Conservation (phyloP, 495 filamentous ascomycete species). For the Podospora pseudopauciseta region DNA sequence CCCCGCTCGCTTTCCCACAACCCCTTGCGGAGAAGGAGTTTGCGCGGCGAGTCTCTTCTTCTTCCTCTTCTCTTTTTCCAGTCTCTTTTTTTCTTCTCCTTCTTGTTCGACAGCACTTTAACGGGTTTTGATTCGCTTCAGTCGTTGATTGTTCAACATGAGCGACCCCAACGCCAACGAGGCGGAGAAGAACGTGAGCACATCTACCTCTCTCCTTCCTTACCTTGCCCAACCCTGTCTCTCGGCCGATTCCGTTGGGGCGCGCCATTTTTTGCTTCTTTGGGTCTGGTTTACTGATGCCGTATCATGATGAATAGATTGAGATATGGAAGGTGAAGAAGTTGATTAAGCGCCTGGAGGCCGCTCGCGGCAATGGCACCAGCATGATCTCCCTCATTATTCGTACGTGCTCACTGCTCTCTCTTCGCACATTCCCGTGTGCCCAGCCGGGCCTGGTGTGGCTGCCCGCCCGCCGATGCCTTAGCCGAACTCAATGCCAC, state of each 20-base stretch:
- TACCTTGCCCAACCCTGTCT: background rate
- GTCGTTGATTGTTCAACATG: slow-evolving; percentile 58
- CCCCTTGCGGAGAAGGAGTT: slow-evolving; percentile 1
- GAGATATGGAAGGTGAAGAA: slow-evolving; percentile 93
- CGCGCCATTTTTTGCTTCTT: background rate
- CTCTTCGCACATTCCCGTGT: background rate
- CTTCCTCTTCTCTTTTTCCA: slow-evolving; percentile 5
- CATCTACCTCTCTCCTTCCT: background rate
- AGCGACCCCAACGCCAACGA: slow-evolving; percentile 84
- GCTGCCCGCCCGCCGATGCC: background rate
- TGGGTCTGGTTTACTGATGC: slow-evolving; percentile 16
- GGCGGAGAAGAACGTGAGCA: slow-evolving; percentile 90
- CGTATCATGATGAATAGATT: slow-evolving; percentile 39
- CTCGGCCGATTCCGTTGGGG: background rate
- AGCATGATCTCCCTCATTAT: slow-evolving; percentile 99
- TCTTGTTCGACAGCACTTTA: background rate
- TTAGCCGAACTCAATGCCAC: background rate
- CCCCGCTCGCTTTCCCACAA: slow-evolving; percentile 5
- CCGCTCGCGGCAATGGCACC: slow-evolving; percentile 90
- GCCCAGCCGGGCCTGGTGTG: background rate
- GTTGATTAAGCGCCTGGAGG: slow-evolving; percentile 91
- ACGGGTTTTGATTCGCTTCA: slow-evolving; percentile 1
- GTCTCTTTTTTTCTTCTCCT: slow-evolving; percentile 7
- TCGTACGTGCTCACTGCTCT: slow-evolving; percentile 53
- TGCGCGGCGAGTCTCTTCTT: slow-evolving; percentile 5